Conservation (phyloP, 1,284 basidiomycete species). For the Cerrena zonata region DNA sequence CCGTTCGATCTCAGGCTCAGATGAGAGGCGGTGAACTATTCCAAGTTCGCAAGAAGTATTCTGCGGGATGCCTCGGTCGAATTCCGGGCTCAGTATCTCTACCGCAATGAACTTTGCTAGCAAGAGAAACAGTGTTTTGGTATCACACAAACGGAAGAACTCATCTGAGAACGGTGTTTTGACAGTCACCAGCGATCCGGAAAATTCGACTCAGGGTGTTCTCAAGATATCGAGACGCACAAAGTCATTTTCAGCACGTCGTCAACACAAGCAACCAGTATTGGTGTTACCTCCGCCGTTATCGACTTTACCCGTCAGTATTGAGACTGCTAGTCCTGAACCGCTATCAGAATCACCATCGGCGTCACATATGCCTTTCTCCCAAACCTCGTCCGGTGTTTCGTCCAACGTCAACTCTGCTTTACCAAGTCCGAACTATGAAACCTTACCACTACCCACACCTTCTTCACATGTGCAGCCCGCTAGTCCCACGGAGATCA, state of each 20-base stretch:
- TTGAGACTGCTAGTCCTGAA: constrained; percentile 7
- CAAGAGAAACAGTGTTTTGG: constrained; percentile 62
- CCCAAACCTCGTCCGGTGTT: constrained; percentile 42
- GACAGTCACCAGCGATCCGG: constrained; percentile 12
- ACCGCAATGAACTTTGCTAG: constrained; percentile 41
- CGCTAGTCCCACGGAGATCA: constrained; percentile 25
- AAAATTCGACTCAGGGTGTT: constrained; percentile 8
- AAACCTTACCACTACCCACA: constrained; percentile 21
- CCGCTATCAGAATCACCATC: constrained; percentile 20
- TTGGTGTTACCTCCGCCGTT: constrained; percentile 30
- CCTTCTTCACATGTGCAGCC: constrained; percentile 20
- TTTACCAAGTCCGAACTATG: constrained; percentile 32
- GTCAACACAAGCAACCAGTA: constrained; percentile 38
- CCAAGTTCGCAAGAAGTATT: constrained; percentile 39
- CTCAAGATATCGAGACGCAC: constrained; percentile 18
- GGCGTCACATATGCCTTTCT: constrained; percentile 42
- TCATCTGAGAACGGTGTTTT: constrained; percentile 24
- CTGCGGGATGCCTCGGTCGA: constrained; percentile 24
- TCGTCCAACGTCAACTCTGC: constrained; percentile 33
- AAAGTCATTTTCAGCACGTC: constrained; percentile 31
- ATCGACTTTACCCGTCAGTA: constrained; percentile 10
- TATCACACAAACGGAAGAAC: constrained; percentile 51
- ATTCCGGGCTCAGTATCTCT: constrained; percentile 38
- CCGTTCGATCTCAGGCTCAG: constrained; percentile 54
- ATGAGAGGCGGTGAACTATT: constrained; percentile 60